Base-by-base conservation (phyloP, 1,284 basidiomycete genomes). In the Mycosarcoma mackinlayi region DNA sequence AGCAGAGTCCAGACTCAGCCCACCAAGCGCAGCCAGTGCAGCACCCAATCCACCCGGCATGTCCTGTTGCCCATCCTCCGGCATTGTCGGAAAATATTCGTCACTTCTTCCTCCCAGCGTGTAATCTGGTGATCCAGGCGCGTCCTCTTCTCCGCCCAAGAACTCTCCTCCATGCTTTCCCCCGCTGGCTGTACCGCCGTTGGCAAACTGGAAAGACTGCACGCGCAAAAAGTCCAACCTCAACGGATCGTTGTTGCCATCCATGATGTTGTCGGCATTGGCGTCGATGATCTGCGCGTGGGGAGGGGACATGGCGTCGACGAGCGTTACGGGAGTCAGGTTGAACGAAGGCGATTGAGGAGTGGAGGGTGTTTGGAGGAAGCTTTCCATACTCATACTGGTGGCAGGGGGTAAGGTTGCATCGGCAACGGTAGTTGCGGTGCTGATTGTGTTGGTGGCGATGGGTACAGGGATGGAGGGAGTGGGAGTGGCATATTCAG, bases 301-400 rank as follows among this genome's bases (percentile, higher is more conserved):
- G 8, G 52, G 18, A n/a, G 37, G 10, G 1, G 64, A 58, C 50
- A 58, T 40, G 28, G 59, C 58, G 54, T 68, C 58, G 35, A 68
- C 58, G 2, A 62, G 50, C 0, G 65, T 58, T 0, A 67, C 49
- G 3, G 64, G 35, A 5, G 21, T 19, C 1, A 45, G 23, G 16
- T 40, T 41, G 19, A 59, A n/a, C 2, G 18, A 14, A 10, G 62
- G 55, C 4, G 56, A 65, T 25, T n/a, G 23, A 1, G 41, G 38
- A 5, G 8, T 23, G 18, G 50, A 55, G 3, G 31, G 35, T 6
- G 46, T n/a, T n/a, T n/a, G n/a, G n/a, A n/a, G n/a, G n/a, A n/a
- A n/a, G n/a, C n/a, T n/a, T n/a, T n/a, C n/a, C n/a, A n/a, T n/a
- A n/a, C n/a, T n/a, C n/a, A n/a, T 52, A 16, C 24, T 14, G 23